phyloP scores from a whole-genome alignment of 768 basidiomycete species.

The Tylopilus vinaceipallidus region DNA sequence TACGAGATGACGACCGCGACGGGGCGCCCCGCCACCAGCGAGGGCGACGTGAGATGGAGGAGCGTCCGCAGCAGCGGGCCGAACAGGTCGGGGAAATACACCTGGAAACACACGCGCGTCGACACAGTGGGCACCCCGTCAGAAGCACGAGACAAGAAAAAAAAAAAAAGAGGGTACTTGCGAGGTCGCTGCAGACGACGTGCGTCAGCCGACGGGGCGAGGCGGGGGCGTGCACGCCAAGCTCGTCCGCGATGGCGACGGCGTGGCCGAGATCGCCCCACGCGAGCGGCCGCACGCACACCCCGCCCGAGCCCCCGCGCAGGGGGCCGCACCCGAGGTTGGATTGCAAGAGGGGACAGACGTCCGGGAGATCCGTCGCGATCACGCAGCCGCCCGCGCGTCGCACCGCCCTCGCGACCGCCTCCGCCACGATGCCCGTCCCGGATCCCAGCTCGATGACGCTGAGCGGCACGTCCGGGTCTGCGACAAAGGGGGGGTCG shows the following conservation, averaged over 20 bases:
- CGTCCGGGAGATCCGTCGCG: slow-evolving; percentile 78
- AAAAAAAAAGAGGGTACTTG: slow-evolving; percentile 37
- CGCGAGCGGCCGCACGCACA: slow-evolving; percentile 54
- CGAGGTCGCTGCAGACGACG: slow-evolving; percentile 82
- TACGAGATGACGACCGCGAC: slow-evolving; percentile 65
- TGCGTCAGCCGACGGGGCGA: slow-evolving; percentile 45
- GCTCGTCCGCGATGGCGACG: slow-evolving; percentile 37
- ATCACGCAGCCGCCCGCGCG: slow-evolving; percentile 33
- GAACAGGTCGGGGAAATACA: slow-evolving; percentile 84
- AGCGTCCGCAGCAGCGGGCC: slow-evolving; percentile 75
- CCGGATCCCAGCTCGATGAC: slow-evolving; percentile 83
- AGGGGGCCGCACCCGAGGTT: slow-evolving; percentile 31
- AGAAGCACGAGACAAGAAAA: too few relatives aligned
- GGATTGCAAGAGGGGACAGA: slow-evolving; percentile 47
- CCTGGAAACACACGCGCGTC: too few relatives aligned
- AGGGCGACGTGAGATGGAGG: slow-evolving; percentile 63
- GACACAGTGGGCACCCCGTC: too few relatives aligned
- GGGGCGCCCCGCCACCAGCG: slow-evolving; percentile 29
- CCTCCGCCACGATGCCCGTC: slow-evolving; percentile 57
- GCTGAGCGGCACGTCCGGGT: slow-evolving; percentile 21
- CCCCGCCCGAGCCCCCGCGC: neutral
- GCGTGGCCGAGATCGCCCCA: slow-evolving; percentile 65
- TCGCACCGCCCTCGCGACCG: slow-evolving; percentile 44
- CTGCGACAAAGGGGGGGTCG: slow-evolving; percentile 49
- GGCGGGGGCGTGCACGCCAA: slow-evolving; percentile 17